Evolutionary conservation across 805 yeast species (phyloP).

Genomic region (Debaryomyces prosopidis): DNA sequence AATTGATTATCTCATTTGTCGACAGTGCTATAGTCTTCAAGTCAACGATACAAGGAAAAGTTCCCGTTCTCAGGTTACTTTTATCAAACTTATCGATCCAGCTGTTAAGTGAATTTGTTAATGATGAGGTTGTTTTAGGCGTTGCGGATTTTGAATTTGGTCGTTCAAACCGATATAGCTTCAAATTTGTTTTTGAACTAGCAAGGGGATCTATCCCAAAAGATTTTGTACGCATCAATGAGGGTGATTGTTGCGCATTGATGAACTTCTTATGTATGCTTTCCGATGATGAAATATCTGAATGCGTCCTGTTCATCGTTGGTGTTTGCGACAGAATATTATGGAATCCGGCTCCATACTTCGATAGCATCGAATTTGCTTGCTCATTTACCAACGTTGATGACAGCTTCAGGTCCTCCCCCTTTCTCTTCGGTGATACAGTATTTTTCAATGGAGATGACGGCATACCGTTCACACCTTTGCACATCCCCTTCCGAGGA

Average conservation of each 20-base stretch:
- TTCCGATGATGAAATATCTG: slow-evolving; percentile 25
- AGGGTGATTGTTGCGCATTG: slow-evolving; percentile 22
- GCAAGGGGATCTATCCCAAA: slow-evolving; percentile 18
- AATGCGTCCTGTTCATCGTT: slow-evolving; percentile 29
- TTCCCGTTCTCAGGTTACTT: neutral
- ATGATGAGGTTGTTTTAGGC: neutral
- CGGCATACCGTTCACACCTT: slow-evolving; percentile 18
- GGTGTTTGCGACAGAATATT: slow-evolving; percentile 34
- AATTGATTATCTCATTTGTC: neutral
- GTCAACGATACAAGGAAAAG: neutral
- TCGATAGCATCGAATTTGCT: slow-evolving; percentile 38
- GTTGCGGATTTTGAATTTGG: neutral
- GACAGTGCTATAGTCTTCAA: neutral
- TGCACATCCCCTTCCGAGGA: slow-evolving; percentile 22
- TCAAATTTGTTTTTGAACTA: neutral
- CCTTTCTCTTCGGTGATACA: slow-evolving; percentile 9
- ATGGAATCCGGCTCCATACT: slow-evolving; percentile 42
- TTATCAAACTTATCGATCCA: slow-evolving; percentile 34
- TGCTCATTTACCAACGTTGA: slow-evolving; percentile 29
- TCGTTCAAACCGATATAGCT: slow-evolving; percentile 2
- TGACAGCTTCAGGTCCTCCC: slow-evolving; percentile 6
- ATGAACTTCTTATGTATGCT: slow-evolving; percentile 13
- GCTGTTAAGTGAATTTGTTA: slow-evolving; percentile 9
- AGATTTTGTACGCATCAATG: slow-evolving; percentile 39
- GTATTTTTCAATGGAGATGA: slow-evolving; percentile 45